Evolutionary conservation across 176 grass and related monocot genomes (phyloP), one percentile per base, ranked within the genome.

Genomic region (Elymus sibiricus): DNA sequence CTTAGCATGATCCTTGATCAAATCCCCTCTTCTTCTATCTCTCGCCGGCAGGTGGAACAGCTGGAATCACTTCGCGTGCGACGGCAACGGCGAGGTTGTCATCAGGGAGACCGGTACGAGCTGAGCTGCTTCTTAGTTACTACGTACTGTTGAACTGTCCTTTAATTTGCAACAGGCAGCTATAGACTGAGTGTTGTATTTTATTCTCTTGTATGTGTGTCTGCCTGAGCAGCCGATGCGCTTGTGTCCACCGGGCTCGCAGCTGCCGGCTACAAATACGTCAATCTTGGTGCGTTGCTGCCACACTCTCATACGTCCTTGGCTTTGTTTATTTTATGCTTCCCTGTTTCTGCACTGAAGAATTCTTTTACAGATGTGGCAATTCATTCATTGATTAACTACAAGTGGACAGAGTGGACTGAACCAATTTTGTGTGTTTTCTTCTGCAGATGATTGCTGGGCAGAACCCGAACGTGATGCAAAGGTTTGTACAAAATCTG

Each of bases 31-130:
- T 55, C 2, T 16, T 62, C 10, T 22, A 21, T 72, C 24, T 15
- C 2, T 2, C 34, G 26, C 26, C 4, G 71, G 78, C 90, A 96
- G 94, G 49, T 99, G 94, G 94, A 99, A 94, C 82, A 96, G 94
- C 80, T 99, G 97, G 97, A 99, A 96, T 60, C 94, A 94, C 68
- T 99, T 99, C 82, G 66, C 15, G 47, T 96, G 92, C 61, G 59
- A 81, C 53, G 70, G 89, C 51, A 91, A 94, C 81, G 88, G 91
- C 64, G 97, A 99, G 81, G 82, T 13, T 2, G 82, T 94, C 49
- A 92, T 96, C 84, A 90, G 42, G 80, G 92, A 94, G 65, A 91
- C 97, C 22, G 97, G 96, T 98, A 85, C 4, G 1, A 47, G 1
- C 4, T 40, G 21, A 44, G n/a, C 42, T n/a, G 9, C 12, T 46